phyloP scores from a whole-genome alignment of 108 stramenopile species.

The Ochromonas danica region DNA sequence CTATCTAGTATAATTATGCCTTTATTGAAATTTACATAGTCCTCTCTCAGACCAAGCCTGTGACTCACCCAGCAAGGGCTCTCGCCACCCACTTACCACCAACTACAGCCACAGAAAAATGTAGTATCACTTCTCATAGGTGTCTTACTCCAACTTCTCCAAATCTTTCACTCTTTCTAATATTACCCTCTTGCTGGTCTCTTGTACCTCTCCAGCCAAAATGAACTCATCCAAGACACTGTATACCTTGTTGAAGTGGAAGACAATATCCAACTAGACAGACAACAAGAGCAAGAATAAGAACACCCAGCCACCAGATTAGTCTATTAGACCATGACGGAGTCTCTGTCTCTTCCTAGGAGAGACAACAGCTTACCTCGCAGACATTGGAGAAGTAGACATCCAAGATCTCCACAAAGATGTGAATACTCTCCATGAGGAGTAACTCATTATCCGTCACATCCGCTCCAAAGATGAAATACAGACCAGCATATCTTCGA shows the following conservation, averaged over 20 bases:
- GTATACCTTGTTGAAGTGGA: slow-evolving; percentile 92
- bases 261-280: slow-evolving; percentile 64
- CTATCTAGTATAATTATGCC: too few species aligned
- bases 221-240: slow-evolving; percentile 89
- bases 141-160: slow-evolving; percentile 51
- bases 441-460: slow-evolving; percentile 94
- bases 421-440: slow-evolving; percentile 92
- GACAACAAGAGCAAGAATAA: neutral
- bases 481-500: slow-evolving; percentile 95
- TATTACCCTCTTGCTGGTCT: slow-evolving; percentile 66
- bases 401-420: slow-evolving; percentile 96
- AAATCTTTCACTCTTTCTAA: slow-evolving; percentile 55
- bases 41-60: too few species aligned
- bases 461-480: slow-evolving; percentile 97
- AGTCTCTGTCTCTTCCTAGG: neutral
- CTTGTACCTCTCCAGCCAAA: slow-evolving; percentile 82
- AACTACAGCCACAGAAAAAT: too few species aligned
- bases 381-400: slow-evolving; percentile 76
- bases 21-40: too few species aligned
- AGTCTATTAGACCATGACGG: too few species aligned
- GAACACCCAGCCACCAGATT: too few species aligned
- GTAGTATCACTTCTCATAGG: neutral
- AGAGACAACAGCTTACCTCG: slow-evolving; percentile 62
- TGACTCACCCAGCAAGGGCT: too few species aligned
- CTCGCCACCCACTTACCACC: too few species aligned